Conservation (phyloP, 768 basidiomycete genomes). For the Leccinum variicolor region DNA sequence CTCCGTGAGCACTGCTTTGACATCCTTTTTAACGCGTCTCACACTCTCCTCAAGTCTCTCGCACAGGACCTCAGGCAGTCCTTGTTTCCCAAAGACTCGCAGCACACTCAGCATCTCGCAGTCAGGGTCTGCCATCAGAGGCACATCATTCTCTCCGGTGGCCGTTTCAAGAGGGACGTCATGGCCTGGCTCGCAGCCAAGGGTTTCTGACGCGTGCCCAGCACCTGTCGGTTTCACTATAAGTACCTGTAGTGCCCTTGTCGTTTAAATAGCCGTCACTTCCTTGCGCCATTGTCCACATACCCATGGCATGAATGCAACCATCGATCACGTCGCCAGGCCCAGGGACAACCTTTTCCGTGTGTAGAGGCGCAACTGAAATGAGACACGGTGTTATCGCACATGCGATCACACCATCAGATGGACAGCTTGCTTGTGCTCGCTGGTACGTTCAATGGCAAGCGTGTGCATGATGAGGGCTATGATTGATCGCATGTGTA, state of each 20-base stretch:
- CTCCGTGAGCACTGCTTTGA: slow-evolving; percentile 40
- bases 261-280: slow-evolving; percentile 15
- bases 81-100: slow-evolving; percentile 47
- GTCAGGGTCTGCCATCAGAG: slow-evolving; percentile 45
- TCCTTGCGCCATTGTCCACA: not conserved
- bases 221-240: slow-evolving; percentile 9
- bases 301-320: not conserved
- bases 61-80: slow-evolving; percentile 52
- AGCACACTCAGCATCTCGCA: slow-evolving; percentile 47
- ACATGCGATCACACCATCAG: not conserved
- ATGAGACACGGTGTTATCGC: slow-evolving; percentile 1
- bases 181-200: slow-evolving; percentile 57
- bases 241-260: slow-evolving; percentile 5
- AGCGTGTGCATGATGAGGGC: not conserved
- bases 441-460: too few relatives aligned
- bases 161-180: slow-evolving; percentile 60
- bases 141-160: slow-evolving; percentile 59
- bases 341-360: not conserved
- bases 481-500: not conserved
- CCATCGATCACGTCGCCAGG: not conserved
- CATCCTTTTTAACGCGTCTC: not conserved
- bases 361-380: not conserved
- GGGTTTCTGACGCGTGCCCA: slow-evolving; percentile 50
- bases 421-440: too few relatives aligned
- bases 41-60: slow-evolving; percentile 42